phyloP scores from a whole-genome alignment of 2,329 filamentous ascomycete genomes.

The Aspergillus unguis region DNA sequence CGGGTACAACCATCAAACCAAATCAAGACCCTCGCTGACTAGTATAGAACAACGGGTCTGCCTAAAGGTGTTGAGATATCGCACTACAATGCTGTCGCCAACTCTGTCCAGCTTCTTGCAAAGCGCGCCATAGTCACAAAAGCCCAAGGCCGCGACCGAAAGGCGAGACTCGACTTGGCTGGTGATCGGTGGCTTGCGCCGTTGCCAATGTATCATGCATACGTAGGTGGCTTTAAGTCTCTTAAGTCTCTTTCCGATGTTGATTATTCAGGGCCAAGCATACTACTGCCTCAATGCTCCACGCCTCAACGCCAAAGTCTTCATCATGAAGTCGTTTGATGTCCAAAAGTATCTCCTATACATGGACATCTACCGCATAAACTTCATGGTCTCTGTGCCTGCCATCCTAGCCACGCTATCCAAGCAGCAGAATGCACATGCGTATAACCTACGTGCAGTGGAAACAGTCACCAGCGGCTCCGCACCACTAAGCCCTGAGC shows the following conservation, averaged over 20 bases:
- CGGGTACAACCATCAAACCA: neutral
- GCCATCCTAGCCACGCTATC: slow-evolving; percentile 28
- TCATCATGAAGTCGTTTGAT: slow-evolving; percentile 13
- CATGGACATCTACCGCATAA: slow-evolving; percentile 17
- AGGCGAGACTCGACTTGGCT: slow-evolving; percentile 1
- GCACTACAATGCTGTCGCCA: slow-evolving; percentile 11
- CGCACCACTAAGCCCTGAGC: slow-evolving; percentile 7
- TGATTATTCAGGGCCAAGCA: neutral
- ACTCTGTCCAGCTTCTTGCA: slow-evolving; percentile 5
- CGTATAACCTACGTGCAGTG: slow-evolving; percentile 2
- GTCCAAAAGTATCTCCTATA: neutral
- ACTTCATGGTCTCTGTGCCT: slow-evolving; percentile 37
- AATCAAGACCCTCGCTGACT: neutral
- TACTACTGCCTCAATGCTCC: slow-evolving; percentile 7
- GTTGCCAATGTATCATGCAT: slow-evolving; percentile 12
- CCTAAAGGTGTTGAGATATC: slow-evolving; percentile 12
- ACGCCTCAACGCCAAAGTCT: slow-evolving; percentile 2
- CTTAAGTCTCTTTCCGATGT: neutral
- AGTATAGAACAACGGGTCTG: slow-evolving; percentile 8
- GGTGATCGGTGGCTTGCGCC: slow-evolving; percentile 10
- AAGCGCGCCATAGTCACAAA: neutral
- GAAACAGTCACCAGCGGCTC: slow-evolving; percentile 6
- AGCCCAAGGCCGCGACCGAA: neutral
- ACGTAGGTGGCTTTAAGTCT: neutral
- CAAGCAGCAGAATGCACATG: neutral